Evolutionary conservation across 768 basidiomycete genomes (phyloP), one percentile per base, ranked within the genome.

Genomic region (Psilocybe tampanensis): DNA sequence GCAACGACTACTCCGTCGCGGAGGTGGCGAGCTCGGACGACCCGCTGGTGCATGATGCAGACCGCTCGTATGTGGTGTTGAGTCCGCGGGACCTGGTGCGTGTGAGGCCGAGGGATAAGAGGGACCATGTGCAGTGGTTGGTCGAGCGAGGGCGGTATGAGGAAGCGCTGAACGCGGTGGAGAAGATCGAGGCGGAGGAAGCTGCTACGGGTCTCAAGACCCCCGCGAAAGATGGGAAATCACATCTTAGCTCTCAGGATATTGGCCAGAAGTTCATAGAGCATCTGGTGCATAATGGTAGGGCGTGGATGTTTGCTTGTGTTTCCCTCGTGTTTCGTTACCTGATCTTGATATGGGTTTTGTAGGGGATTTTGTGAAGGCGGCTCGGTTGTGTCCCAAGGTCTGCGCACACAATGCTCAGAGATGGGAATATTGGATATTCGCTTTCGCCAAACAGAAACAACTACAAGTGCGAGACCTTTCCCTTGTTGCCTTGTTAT

Each of bases 341-440:
- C 15, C 33, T 44, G 17, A 42, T 23, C 18, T 42, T 18, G 13
- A 22, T 12, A 36, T 33, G 22, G n/a, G n/a, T n/a, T n/a, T 24
- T 18, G 22, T 41, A 81, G 80, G 75, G 42, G 76, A 82, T 47
- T 98, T 85, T 62, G 73, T 68, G 0, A 91, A 91, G 65, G 96
- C 96, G 1, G 97, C 96, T 0, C 74, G 79, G 8, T 72, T 97
- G 22, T 88, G 86, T 63, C 88, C 93, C 0, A 94, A 91, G 68
- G 93, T 98, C 7, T 90, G 96, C 61, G 88, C 83, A 3, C 84
- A 85, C 43, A 85, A 96, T 63, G 72, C 80, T 11, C 88, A 86
- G 65, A 80, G 83, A n/a, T 99, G 97, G 97, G 95, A 98, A 67
- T 85, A 90, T 64, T 97, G 92, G 92, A 91, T 98, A 66, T 96